Evolutionary conservation across 495 filamentous ascomycete species (phyloP), one percentile per base, ranked within the genome.

Genomic region (Friedmanniomyces endolithicus): DNA sequence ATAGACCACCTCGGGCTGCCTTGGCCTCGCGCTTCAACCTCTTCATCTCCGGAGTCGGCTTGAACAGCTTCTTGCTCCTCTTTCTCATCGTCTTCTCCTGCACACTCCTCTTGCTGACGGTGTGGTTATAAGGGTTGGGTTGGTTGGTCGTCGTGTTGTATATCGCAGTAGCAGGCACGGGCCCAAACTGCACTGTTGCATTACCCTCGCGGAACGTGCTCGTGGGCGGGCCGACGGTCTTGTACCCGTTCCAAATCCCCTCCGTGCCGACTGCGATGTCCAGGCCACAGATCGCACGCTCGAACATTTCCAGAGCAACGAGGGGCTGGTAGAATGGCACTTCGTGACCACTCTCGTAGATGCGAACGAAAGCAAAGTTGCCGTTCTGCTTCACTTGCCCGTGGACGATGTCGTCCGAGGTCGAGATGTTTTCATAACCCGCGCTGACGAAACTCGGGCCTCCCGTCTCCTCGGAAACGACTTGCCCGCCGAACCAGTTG

Each of bases 321-420:
- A 83, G 61, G 0, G 83, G 83, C 63, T 84, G 81, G 60, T 87
- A 86, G 35, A 83, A 78, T 1, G 85, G 83, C 11, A 86, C 78
- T 49, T 80, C 75, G 61, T 89, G 85, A 0, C 85, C 85, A 11
- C 81, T 78, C 59, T 86, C 73, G 63, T 82, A 87, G 11, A 87
- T 72, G 1, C 84, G 75, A 25, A 77, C 74, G 65, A 87, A 89
- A 29, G 80, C 80, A 56, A 86, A 81, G 64, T 82, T 78, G 20
- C 78, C 83, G 52, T 76, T 75, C 59, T 87, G 82, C 11, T 82
- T 76, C 23, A 85, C 80, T 44, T 80, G 78, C 4, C 85, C 85
- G 52, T 82, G 78, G 9, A 76, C 72, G 24, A 81, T 64, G 16
- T 65, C 69, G 61, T 83, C 79, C n/a, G 70, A 70, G 1, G 78